Evolutionary conservation across 169 alveolate genomes (phyloP).

Genomic region (Cryptosporidium meleagridis): DNA sequence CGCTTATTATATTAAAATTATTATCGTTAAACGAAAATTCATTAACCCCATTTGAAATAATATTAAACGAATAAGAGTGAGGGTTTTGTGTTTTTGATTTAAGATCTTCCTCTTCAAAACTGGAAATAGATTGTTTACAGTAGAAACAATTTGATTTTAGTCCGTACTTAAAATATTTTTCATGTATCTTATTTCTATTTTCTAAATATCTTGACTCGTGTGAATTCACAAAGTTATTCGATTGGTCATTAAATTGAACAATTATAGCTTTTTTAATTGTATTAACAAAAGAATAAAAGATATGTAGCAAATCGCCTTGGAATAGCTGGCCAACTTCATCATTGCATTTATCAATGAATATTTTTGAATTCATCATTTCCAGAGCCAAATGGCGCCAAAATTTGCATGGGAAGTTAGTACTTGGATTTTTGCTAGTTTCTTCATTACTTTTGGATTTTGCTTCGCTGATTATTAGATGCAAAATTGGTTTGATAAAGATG

Average conservation of each 20-base stretch:
- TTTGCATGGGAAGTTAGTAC: conserved; percentile 10
- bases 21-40: neutral
- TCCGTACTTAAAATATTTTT: neutral
- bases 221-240: neutral
- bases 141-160: neutral
- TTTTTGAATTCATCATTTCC: conserved; percentile 36
- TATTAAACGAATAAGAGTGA: conserved; percentile 3
- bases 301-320: conserved; percentile 20
- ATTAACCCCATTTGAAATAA: conserved; percentile 40
- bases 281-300: conserved; percentile 23
- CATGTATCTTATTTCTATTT: neutral
- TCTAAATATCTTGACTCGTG: neutral
- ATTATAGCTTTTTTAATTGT: neutral
- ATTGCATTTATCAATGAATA: conserved; percentile 62
- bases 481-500: conserved; percentile 29
- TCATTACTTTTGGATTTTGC: neutral
- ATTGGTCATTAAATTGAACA: neutral
- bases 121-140: neutral
- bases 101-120: neutral
- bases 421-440: neutral
- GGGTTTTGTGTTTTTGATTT: neutral
- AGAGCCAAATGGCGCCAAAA: conserved; percentile 60
- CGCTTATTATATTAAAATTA: neutral
- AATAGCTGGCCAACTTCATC: conserved; percentile 39
- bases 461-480: conserved; percentile 17